A percentile compares a stretch with the other conserved stretches of the same genome.
Evolutionary conservation across 2,329 filamentous ascomycete species (phyloP).

Genomic region (Escovopsis weberi): DNA sequence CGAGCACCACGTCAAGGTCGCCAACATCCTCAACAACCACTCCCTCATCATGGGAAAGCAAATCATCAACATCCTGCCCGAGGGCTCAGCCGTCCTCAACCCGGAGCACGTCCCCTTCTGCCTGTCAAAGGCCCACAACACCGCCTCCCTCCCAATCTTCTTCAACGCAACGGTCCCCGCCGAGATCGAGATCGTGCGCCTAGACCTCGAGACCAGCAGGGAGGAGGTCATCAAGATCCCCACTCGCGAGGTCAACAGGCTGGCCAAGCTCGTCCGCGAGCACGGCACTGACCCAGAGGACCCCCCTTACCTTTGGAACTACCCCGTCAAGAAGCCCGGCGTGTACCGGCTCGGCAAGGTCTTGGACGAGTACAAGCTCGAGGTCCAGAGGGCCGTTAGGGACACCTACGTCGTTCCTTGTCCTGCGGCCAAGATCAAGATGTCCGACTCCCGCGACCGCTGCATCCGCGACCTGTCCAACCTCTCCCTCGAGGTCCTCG

Average conservation of each 20-base stretch:
- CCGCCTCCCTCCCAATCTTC: constrained; percentile 61
- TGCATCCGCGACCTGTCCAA: constrained; percentile 84
- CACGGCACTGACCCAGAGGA: constrained; percentile 48
- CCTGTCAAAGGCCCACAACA: constrained; percentile 47
- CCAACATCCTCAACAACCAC: constrained; percentile 75
- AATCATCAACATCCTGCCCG: constrained; percentile 93
- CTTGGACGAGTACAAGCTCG: constrained; percentile 83
- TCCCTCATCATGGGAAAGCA: constrained; percentile 92
- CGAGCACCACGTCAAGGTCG: constrained; percentile 83
- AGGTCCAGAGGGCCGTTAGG: constrained; percentile 62
- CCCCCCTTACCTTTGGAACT: constrained; percentile 52
- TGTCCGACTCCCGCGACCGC: constrained; percentile 46
- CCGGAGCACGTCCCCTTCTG: constrained; percentile 71
- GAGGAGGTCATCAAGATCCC: constrained; percentile 70
- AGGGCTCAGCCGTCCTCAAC: constrained; percentile 87
- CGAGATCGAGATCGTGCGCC: constrained; percentile 74
- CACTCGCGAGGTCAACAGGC: constrained; percentile 56
- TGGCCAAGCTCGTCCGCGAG: constrained; percentile 54
- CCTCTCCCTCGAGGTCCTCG: constrained; percentile 66
- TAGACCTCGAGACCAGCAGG: constrained; percentile 66
- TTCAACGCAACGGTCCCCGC: constrained; percentile 90
- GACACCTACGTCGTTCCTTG: constrained; percentile 79
- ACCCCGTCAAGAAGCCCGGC: constrained; percentile 70
- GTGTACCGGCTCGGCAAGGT: constrained; percentile 77
- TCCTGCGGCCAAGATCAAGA: constrained; percentile 61